Evolutionary conservation across 768 basidiomycete genomes (phyloP).

Genomic region (Termitomyces bulborhizus): DNA sequence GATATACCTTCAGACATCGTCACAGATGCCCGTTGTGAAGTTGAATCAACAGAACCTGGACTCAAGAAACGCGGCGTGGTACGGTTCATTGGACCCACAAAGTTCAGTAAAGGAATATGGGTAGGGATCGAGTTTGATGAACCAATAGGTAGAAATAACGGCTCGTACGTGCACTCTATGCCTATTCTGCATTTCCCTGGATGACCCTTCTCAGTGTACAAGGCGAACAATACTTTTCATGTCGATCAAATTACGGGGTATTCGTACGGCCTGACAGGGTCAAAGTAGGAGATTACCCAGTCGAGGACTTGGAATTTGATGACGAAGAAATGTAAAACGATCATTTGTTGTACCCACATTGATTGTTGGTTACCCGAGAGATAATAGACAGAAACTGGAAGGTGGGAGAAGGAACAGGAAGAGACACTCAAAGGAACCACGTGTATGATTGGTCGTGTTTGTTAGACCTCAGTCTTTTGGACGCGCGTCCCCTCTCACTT

Average conservation of each 20-base stretch:
- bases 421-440: slow-evolving; percentile 3
- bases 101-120: slow-evolving; percentile 76
- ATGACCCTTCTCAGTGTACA: slow-evolving; percentile 51
- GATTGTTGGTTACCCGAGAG: slow-evolving; percentile 2
- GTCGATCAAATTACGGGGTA: slow-evolving; percentile 69
- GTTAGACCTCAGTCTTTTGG: slow-evolving; percentile 15
- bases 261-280: slow-evolving; percentile 86
- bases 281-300: slow-evolving; percentile 79
- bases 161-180: slow-evolving; percentile 58
- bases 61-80: slow-evolving; percentile 79
- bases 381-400: slow-evolving; percentile 18
- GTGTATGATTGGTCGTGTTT: slow-evolving; percentile 18
- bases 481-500: slow-evolving; percentile 34
- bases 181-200: not conserved
- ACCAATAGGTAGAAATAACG: slow-evolving; percentile 93
- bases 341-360: not conserved
- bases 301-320: slow-evolving; percentile 69
- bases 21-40: slow-evolving; percentile 76
- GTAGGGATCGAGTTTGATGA: slow-evolving; percentile 95
- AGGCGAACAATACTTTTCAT: slow-evolving; percentile 82
- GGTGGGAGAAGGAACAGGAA: slow-evolving; percentile 26
- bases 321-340: slow-evolving; percentile 64
- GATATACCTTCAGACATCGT: slow-evolving; percentile 40
- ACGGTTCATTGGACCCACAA: slow-evolving; percentile 76
- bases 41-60: slow-evolving; percentile 63